Evolutionary conservation across 2,329 filamentous ascomycete species (phyloP).

Genomic region (Xylaria sp.): DNA sequence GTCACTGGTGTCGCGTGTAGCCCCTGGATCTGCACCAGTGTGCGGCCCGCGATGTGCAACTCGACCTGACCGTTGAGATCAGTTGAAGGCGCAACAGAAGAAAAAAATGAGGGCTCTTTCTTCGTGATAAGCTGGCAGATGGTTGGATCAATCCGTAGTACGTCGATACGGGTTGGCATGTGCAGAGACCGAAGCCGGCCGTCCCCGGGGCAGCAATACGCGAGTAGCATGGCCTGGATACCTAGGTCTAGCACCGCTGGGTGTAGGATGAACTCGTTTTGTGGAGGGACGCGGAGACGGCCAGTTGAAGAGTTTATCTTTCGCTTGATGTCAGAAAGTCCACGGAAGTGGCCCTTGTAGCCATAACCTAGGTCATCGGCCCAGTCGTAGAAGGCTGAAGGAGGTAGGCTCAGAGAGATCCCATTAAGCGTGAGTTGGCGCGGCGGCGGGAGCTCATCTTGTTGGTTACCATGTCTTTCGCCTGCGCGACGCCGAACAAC

Average conservation of each 20-base stretch:
- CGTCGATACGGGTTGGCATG: slow-evolving; percentile 44
- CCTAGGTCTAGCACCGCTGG: slow-evolving; percentile 52
- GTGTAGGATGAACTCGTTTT: slow-evolving; percentile 51
- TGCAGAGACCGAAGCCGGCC: slow-evolving; percentile 50
- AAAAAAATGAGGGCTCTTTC: too few species aligned
- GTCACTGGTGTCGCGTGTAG: slow-evolving; percentile 33
- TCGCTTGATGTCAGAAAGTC: slow-evolving; percentile 13
- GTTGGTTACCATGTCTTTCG: too few species aligned
- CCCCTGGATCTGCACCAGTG: slow-evolving; percentile 36
- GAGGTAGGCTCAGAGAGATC: neutral
- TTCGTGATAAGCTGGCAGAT: too few species aligned
- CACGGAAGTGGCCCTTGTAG: neutral
- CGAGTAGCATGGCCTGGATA: slow-evolving; percentile 52
- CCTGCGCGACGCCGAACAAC: neutral
- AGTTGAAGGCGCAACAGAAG: too few species aligned
- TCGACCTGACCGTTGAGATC: too few species aligned
- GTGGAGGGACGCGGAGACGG: neutral
- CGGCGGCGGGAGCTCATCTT: too few species aligned
- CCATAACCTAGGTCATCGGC: neutral
- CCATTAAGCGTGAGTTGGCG: too few species aligned
- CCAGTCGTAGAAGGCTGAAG: neutral
- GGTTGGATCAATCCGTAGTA: neutral
- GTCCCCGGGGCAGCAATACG: slow-evolving; percentile 51
- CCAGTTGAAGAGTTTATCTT: neutral
- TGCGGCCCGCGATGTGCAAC: too few species aligned